Conservation (phyloP, 768 basidiomycete species). For the Hypholoma fasciculare region DNA sequence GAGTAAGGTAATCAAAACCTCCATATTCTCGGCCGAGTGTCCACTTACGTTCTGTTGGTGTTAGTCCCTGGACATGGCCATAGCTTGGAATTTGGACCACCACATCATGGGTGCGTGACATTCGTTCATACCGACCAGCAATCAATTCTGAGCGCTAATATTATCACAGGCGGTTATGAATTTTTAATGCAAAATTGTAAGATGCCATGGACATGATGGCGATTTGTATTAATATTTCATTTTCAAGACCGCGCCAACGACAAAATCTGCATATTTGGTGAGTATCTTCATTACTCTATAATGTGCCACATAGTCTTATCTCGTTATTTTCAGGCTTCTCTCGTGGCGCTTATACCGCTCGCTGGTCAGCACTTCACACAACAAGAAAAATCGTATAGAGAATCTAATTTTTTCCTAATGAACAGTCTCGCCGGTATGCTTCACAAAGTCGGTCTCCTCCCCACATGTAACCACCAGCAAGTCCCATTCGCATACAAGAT, state of each 20-base stretch:
- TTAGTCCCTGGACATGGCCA: conserved; percentile 40
- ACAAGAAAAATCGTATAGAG: not conserved
- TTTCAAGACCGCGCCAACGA: conserved; percentile 44
- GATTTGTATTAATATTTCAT: not conserved
- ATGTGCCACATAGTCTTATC: not conserved
- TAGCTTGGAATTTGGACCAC: conserved; percentile 50
- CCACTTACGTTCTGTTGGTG: not conserved
- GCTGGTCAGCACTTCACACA: conserved; percentile 23
- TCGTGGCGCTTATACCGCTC: conserved; percentile 59
- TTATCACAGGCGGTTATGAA: conserved; percentile 45
- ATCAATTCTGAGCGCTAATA: not conserved
- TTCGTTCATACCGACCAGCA: not conserved
- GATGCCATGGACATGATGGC: conserved; percentile 6
- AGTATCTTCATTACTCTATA: not conserved
- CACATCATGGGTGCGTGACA: conserved; percentile 47
- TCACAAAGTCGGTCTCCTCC: conserved; percentile 48
- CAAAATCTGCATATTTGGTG: conserved; percentile 61
- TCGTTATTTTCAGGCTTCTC: conserved; percentile 42
- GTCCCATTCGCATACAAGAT: conserved; percentile 61
- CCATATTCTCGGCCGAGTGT: not conserved
- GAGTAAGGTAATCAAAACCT: conserved; percentile 32
- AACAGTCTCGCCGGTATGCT: conserved; percentile 53
- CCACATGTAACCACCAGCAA: conserved; percentile 45
- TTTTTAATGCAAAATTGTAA: conserved; percentile 62
- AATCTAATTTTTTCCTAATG: not conserved